Percentiles rank a stretch among this genome's conserved stretches.
phyloP scores from a whole-genome alignment of 805 yeast species.

The Myxozyma melibiosi region DNA sequence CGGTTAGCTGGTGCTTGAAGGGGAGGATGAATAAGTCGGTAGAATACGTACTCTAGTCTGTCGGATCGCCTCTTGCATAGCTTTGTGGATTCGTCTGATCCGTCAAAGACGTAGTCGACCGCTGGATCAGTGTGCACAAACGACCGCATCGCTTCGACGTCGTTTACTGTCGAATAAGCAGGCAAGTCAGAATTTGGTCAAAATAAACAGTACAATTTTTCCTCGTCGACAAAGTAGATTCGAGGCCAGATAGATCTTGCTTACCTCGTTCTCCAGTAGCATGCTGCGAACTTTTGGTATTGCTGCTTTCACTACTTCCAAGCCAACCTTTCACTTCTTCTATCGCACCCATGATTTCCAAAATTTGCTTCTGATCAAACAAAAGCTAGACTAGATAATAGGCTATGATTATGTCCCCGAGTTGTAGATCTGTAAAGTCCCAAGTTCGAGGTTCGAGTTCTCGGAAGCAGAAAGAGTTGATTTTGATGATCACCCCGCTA shows the following conservation, averaged over 20 bases:
- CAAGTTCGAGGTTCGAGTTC: too few species aligned
- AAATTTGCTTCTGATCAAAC: too few species aligned
- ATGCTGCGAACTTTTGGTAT: too few species aligned
- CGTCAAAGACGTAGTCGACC: conserved; percentile 17
- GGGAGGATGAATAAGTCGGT: too few species aligned
- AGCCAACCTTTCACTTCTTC: conserved; percentile 1
- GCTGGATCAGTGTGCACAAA: conserved; percentile 17
- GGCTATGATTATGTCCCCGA: too few species aligned
- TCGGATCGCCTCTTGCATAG: conserved; percentile 14
- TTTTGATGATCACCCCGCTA: too few species aligned
- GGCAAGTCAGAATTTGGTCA: neutral
- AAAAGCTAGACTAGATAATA: too few species aligned
- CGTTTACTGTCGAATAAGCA: neutral
- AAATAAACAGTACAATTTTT: neutral
- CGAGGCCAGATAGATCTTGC: too few species aligned
- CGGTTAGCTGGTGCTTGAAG: neutral
- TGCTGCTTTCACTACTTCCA: neutral
- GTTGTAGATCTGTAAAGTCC: too few species aligned
- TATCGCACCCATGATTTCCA: conserved; percentile 2
- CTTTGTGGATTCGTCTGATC: conserved; percentile 14
- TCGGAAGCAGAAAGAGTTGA: too few species aligned
- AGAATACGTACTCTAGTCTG: conserved; percentile 14
- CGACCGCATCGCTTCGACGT: neutral
- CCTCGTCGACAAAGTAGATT: too few species aligned
- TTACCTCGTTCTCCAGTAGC: too few species aligned